phyloP scores from a whole-genome alignment of 192 early-diverging fungal genomes.

The Coemansia erecta region DNA sequence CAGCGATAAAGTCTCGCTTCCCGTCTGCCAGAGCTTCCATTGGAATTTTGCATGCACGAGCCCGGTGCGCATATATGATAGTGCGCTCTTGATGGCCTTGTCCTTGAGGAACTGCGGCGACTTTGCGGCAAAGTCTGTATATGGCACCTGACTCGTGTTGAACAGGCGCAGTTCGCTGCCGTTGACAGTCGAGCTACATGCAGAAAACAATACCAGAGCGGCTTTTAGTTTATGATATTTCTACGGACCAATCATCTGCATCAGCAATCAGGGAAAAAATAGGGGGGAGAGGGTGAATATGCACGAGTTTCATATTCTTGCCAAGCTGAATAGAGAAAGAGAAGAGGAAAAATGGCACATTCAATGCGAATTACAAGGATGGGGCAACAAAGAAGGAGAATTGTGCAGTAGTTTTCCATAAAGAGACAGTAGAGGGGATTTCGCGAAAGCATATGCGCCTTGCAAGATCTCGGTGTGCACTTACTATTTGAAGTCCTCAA shows the following conservation, averaged over 20 bases:
- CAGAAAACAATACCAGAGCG: not conserved
- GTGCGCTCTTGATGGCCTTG: constrained; percentile 39
- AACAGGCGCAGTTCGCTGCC: constrained; percentile 44
- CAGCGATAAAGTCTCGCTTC: constrained; percentile 33
- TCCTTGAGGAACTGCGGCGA: constrained; percentile 32
- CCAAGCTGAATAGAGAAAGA: too few species aligned
- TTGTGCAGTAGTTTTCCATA: not conserved
- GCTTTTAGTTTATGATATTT: not conserved
- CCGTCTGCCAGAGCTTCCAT: constrained; percentile 45
- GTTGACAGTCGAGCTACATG: constrained; percentile 32
- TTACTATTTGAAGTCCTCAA: constrained; percentile 56
- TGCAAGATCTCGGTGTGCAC: constrained; percentile 1
- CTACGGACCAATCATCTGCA: not conserved
- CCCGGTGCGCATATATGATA: constrained; percentile 38
- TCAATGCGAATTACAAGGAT: not conserved
- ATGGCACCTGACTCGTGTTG: constrained; percentile 37
- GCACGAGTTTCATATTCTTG: too few species aligned
- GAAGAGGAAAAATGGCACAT: too few species aligned
- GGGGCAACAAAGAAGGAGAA: not conserved
- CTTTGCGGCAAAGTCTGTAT: constrained; percentile 42
- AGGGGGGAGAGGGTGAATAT: not conserved
- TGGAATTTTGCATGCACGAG: constrained; percentile 44
- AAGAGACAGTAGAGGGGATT: too few species aligned
- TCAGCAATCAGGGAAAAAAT: not conserved
- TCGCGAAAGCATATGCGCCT: not conserved